Evolutionary conservation across 2,329 filamentous ascomycete genomes (phyloP), one percentile per base, ranked within the genome.

Genomic region (Colletotrichum spaethianum): DNA sequence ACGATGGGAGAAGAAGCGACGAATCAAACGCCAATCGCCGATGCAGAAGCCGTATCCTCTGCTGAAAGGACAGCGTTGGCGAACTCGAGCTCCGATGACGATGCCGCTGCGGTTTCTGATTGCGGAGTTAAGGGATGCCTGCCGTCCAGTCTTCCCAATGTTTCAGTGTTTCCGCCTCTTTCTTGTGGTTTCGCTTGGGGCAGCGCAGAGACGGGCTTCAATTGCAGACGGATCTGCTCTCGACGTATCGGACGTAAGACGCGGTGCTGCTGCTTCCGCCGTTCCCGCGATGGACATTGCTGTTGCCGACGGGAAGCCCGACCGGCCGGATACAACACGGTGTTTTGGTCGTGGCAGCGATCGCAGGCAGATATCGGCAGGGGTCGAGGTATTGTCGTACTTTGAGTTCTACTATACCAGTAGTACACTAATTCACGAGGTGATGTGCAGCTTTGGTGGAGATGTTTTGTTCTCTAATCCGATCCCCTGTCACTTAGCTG

Each of bases 81-180:
- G n/a, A 53, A 33, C 11, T 23, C 31, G 6, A 2, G 33, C 26
- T 40, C 52, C 28, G 53, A 5, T 31, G 48, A 12, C 48, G 1
- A 26, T 50, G 5, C 23, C 16, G 14, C 23, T 55, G 31, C 2
- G 18, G 28, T 23, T 16, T 28, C 57, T 33, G 48, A 26, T 8
- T 26, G 18, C 18, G 50, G 67, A 44, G 63, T 20, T 6, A 70
- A 23, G 62, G 62, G 62, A 70, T 53, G 67, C 62, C 33, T 70
- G 62, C 38, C 53, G 44, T 55, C 62, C 62, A 38, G 53, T 60
- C 31, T 38, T 33, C 16, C 18, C 14, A 52, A 31, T 4, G 33
- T 65, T 69, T 36, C 31, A 55, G 50, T 62, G 28, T 33, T 8
- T 23, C 55, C 36, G 55, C 40, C 55, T 67, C 40, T 16, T 31